Base-by-base conservation (phyloP, 371 early-diverging fungal species). In the Apophysomyces trapeziformis region DNA sequence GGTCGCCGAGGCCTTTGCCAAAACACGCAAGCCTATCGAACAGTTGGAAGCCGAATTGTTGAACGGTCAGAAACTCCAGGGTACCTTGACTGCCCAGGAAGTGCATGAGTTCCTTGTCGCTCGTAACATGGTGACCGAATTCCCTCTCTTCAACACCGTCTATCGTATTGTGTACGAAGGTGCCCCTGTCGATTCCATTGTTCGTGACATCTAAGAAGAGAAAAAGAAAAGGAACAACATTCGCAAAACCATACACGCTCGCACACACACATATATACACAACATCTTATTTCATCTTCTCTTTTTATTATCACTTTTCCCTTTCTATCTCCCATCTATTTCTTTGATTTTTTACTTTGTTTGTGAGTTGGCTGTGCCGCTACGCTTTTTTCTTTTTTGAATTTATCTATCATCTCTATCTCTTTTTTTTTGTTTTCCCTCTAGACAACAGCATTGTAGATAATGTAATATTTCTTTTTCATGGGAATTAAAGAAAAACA, bases 31-130 rank as follows among this genome's bases (percentile, higher is more conserved):
- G 83, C 79, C 93, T 7, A 92, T 99, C 73, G 92, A 93, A 39
- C 87, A 88, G 66, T 85, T 99, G 21, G 99, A 99, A 74, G 70
- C 85, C 61, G 95, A 96, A 70, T 81, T 95, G 82, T 87, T 99
- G 71, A 95, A 96, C 70, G 99, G 98, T 38, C 99, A 99, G 72
- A 98, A 99, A 82, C 85, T 99, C 56, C 99, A 99, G 80, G 99
- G 99, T 61, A 93, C 97, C 16, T 77, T 92, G 44, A 98, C 99
- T 0, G 92, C 95, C 32, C 82, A 91, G 75, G 96, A 97, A 77
- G 90, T 99, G 54, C 82, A 94, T 73, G 79, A 89, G 67, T 94
- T 95, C 72, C 80, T 99, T 62, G 74, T 78, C 50, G 80, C 80
- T 50, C 74, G 87, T 62, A 79, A 87, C 26, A 71, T 91, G 66